Evolutionary conservation across 2,329 filamentous ascomycete species (phyloP), one percentile per base, ranked within the genome.

Genomic region (Coniochaeta hoffmannii): DNA sequence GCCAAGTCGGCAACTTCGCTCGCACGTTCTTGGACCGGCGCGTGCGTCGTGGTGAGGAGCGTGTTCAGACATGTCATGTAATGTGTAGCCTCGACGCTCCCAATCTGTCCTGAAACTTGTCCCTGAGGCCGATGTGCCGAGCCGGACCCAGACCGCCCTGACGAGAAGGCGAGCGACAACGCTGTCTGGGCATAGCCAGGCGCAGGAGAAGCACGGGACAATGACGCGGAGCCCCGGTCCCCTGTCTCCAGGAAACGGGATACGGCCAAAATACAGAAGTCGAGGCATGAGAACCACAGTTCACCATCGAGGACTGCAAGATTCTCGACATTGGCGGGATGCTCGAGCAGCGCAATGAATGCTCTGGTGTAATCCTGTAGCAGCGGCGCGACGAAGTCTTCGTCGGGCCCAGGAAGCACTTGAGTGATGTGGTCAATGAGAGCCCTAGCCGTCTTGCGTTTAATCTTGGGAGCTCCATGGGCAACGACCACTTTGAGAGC

Each of bases 341-440:
- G 82, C 41, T 84, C 82, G 17, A 97, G 78, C 3, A 97, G 71
- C 28, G 81, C 77, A 4, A 81, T 76, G 61, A 99, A 73, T 19
- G 85, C 81, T 72, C 89, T 96, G 61, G 89, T 79, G 67, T 97
- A 96, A 65, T 94, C 85, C 51, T 85, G 78, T 24, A 85, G 73
- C 5, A 99, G 76, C 12, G 88, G 86, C 56, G 85, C 78, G 60
- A 90, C 84, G 54, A 87, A 81, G 2, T 76, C 78, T 14, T 83
- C 83, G 54, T 85, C 80, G 1, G 78, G 69, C 15, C 76, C 79
- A 1, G 85, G 81, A 3, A 96, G 76, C 17, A 85, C 83, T 60
- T 96, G 85, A 3, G 83, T 86, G 58, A 97, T 87, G 70, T 96
- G 91, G 60, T 90, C 85, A 60, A 96, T 76, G 15, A 97, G 74